These are phyloP conservation scores for Xylaria nigripes DNA, from an alignment of 495 filamentous ascomycete species.

Conservation along the genomic window DNA sequence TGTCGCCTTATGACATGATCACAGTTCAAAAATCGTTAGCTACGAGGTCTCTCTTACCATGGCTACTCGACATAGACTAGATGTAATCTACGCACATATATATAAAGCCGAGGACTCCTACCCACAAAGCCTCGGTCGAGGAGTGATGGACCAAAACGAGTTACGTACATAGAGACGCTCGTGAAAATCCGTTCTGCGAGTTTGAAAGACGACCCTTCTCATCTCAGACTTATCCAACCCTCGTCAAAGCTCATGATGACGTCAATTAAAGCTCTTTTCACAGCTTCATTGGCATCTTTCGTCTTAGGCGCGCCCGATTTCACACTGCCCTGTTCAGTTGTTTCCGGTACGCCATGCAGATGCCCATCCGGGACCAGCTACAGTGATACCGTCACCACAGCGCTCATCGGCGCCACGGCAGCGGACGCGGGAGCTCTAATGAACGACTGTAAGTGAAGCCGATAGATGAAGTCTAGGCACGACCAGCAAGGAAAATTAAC, in stretches of 20 bases:
- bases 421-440: not conserved
- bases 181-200: not conserved
- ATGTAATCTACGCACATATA: not conserved
- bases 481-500: not conserved
- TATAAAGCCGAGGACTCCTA: not conserved
- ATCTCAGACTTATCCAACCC: not conserved
- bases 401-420: slow-evolving; percentile 2
- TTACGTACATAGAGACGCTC: not conserved
- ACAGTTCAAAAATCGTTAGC: not conserved
- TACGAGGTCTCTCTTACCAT: not conserved
- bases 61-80: not conserved
- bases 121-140: not conserved
- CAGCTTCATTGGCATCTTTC: not conserved
- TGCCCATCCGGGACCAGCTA: slow-evolving; percentile 1
- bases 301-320: not conserved
- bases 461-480: not conserved
- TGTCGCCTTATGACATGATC: not conserved
- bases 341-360: slow-evolving; percentile 1
- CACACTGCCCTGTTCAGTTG: not conserved
- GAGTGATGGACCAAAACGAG: not conserved
- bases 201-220: not conserved
- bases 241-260: not conserved
- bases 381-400: not conserved
- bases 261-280: not conserved
- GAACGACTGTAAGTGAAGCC: slow-evolving; percentile 4